Evolutionary conservation across 1,284 basidiomycete species (phyloP).

Genomic region (Phlebopus sp.): DNA sequence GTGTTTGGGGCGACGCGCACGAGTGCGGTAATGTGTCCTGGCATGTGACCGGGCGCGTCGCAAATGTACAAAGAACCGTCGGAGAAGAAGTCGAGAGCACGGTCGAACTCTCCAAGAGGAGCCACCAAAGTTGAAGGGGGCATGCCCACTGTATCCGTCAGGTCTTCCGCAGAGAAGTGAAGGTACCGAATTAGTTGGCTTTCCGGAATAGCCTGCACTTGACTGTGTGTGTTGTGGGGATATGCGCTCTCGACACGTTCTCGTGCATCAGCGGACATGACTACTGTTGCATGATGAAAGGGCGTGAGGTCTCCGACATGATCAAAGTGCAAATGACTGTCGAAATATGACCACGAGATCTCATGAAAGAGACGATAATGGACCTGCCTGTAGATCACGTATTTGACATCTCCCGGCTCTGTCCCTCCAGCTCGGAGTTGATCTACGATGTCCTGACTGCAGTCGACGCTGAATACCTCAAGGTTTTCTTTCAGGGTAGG

Average conservation of each 20-base stretch:
- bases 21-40: slow-evolving; percentile 31
- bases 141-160: background rate
- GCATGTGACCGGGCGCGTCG: slow-evolving; percentile 31
- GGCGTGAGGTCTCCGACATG: slow-evolving; percentile 31
- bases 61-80: slow-evolving; percentile 33
- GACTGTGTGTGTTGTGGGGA: slow-evolving; percentile 21
- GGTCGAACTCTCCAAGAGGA: slow-evolving; percentile 29
- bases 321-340: slow-evolving; percentile 34
- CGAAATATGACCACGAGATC: background rate
- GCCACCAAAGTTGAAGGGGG: background rate
- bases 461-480: background rate
- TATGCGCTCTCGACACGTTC: slow-evolving; percentile 18
- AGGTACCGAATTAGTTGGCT: slow-evolving; percentile 2
- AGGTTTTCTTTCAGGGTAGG: background rate
- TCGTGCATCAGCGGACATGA: slow-evolving; percentile 24
- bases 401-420: slow-evolving; percentile 1
- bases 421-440: background rate
- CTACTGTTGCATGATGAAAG: slow-evolving; percentile 26
- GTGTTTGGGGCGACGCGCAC: slow-evolving; percentile 19
- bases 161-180: background rate
- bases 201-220: background rate
- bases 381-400: slow-evolving; percentile 6
- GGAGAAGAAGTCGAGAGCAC: slow-evolving; percentile 30
- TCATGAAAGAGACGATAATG: background rate
- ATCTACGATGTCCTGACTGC: slow-evolving; percentile 5